Conservation (phyloP, 371 early-diverging fungal species). For the Mortierella sp. region DNA sequence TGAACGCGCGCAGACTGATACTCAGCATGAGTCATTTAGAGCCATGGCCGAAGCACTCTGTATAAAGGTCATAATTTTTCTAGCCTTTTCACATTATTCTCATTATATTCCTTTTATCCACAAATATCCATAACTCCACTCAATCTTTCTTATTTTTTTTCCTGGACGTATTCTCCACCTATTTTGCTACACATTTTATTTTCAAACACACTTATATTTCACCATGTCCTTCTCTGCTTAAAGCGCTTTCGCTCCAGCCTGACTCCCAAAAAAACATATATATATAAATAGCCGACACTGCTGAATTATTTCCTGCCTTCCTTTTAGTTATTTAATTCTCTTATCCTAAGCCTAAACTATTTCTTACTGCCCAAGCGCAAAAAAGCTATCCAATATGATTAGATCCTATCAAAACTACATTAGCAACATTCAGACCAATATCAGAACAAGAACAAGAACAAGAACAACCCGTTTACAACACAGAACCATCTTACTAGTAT, state of each 20-base stretch:
- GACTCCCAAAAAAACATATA: constrained; percentile 1
- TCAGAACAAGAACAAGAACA: constrained; percentile 36
- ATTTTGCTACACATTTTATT: neutral
- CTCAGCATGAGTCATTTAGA: neutral
- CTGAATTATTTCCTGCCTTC: neutral
- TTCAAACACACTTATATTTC: neutral
- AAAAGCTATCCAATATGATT: constrained; percentile 26
- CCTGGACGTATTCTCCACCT: neutral
- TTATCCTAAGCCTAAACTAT: neutral
- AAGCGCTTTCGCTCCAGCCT: neutral
- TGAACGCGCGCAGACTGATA: no score
- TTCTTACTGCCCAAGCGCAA: neutral
- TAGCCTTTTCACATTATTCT: neutral
- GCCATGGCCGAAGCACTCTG: neutral
- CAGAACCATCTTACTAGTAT: neutral
- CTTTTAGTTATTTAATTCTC: neutral
- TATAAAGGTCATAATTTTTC: neutral
- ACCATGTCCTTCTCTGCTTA: constrained; percentile 38
- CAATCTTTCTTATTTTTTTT: neutral
- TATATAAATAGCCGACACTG: neutral
- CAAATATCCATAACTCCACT: neutral
- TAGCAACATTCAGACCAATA: constrained; percentile 12
- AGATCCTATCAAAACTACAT: constrained; percentile 10
- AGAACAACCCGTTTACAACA: neutral
- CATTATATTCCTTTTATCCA: neutral